Percentiles rank a stretch among this genome's conserved stretches.
Conservation (phyloP, 352 stramenopile species). For the Globisporangium yorkense region DNA sequence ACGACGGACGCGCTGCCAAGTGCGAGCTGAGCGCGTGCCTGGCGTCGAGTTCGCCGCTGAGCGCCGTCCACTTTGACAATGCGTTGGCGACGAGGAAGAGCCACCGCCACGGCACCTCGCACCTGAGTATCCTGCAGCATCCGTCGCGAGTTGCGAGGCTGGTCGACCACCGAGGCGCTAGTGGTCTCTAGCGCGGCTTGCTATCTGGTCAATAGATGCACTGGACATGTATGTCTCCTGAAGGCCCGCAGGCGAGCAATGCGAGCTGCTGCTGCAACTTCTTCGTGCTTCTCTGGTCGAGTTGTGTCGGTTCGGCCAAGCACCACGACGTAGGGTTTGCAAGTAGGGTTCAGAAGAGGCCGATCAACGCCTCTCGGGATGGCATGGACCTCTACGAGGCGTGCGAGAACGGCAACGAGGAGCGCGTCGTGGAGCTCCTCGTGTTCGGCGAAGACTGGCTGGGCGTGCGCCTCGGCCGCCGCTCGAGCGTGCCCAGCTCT, state of each 20-base stretch:
- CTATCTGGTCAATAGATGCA: too few relatives aligned
- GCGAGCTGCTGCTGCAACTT: too few relatives aligned
- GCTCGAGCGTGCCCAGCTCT: constrained; percentile 2
- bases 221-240: too few relatives aligned
- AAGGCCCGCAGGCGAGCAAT: too few relatives aligned
- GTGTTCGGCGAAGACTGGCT: constrained; percentile 29
- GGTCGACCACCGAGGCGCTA: neutral
- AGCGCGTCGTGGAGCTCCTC: constrained; percentile 72
- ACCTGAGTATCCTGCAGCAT: neutral
- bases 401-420: constrained; percentile 80
- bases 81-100: neutral
- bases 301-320: too few relatives aligned
- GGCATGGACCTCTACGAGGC: constrained; percentile 75
- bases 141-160: neutral
- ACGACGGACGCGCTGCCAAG: neutral
- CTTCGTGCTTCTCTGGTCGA: too few relatives aligned
- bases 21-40: constrained; percentile 1
- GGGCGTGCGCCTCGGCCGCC: constrained; percentile 3
- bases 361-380: neutral
- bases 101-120: neutral
- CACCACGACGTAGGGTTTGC: too few relatives aligned
- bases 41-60: too few relatives aligned
- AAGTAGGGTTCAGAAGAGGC: too few relatives aligned
- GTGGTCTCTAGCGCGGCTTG: too few relatives aligned
- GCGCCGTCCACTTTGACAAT: neutral